Evolutionary conservation across 1,284 basidiomycete species (phyloP), one percentile per base, ranked within the genome.

Genomic region (Apiotrichum domesticum): DNA sequence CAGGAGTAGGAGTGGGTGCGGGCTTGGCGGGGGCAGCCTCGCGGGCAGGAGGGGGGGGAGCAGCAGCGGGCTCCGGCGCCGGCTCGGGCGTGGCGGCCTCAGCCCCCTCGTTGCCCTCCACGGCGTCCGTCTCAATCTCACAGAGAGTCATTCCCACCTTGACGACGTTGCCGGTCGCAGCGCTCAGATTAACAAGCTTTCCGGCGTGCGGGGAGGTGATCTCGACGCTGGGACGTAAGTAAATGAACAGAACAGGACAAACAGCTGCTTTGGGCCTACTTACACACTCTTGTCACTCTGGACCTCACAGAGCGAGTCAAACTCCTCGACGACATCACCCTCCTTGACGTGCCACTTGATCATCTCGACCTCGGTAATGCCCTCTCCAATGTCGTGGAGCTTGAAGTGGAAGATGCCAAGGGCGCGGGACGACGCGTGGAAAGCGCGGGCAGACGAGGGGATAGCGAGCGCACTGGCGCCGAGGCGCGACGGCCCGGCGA

Each of bases 301-400:
- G 0, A 97, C 93, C 68, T 96, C 93, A 68, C 90, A 93, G 3
- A 97, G 80, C 1, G 87, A 82, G 61, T 96, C 92, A 70, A 97
- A 96, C 44, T 85, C 82, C 56, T 85, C 80, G 0, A 96, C 80
- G 0, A 70, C 68, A n/a, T 82, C 78, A 14, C 84, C 68, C 72
- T 83, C 85, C 83, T 85, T 41, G 49, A 84, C 85, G 63, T 66
- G 87, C 90, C 90, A 94, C 74, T 86, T 87, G 58, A 94, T 84
- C 63, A 94, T 83, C 76, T 93, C 90, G 66, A 89, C 91, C 74
- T 94, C 90, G 37, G 88, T 90, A 62, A 81, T 82, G 5, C 80
- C 93, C 76, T 97, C 93, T 8, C 93, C 93, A 65, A 96, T 94
- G 73, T 97, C 93, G 11, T 91, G 90, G n/a, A 96, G 84, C 63